phyloP scores from a whole-genome alignment of 352 stramenopile species.

The Phytophthora litchii region DNA sequence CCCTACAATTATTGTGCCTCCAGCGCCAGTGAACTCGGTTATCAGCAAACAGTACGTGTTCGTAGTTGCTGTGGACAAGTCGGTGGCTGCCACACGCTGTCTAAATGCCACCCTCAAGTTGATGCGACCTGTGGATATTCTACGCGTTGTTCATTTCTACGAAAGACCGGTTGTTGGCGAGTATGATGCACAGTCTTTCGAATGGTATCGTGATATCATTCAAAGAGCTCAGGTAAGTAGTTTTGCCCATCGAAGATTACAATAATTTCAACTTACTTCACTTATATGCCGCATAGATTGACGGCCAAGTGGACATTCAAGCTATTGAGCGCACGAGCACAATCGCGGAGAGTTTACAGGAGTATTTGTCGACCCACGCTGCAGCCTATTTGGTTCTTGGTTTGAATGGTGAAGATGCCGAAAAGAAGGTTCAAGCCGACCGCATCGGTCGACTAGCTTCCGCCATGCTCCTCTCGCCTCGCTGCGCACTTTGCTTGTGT shows the following conservation, averaged over 20 bases:
- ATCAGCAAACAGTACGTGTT: slow-evolving; percentile 50
- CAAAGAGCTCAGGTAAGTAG: slow-evolving; percentile 25
- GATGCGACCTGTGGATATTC: slow-evolving; percentile 45
- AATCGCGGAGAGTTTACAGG: slow-evolving; percentile 58
- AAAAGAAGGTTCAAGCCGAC: neutral
- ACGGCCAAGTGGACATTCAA: slow-evolving; percentile 46
- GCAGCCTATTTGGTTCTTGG: slow-evolving; percentile 61
- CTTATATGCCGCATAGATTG: slow-evolving; percentile 21
- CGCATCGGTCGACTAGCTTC: slow-evolving; percentile 41
- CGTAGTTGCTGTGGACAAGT: slow-evolving; percentile 60
- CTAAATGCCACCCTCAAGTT: slow-evolving; percentile 64
- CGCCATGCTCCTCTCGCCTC: slow-evolving; percentile 62
- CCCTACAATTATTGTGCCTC: slow-evolving; percentile 50
- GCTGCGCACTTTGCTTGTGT: slow-evolving; percentile 59
- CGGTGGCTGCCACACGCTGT: slow-evolving; percentile 28
- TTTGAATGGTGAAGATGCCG: slow-evolving; percentile 31
- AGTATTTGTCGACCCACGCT: slow-evolving; percentile 42
- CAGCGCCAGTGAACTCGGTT: slow-evolving; percentile 53
- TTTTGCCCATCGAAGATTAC: neutral
- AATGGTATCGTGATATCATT: slow-evolving; percentile 42
- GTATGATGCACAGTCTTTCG: slow-evolving; percentile 42
- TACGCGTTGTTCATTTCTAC: slow-evolving; percentile 72
- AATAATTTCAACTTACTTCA: neutral
- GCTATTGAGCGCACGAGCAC: slow-evolving; percentile 43
- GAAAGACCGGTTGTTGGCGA: slow-evolving; percentile 45